Evolutionary conservation across 257 asterid genomes (phyloP).

Genomic region (Solanum pimpinellifolium): DNA sequence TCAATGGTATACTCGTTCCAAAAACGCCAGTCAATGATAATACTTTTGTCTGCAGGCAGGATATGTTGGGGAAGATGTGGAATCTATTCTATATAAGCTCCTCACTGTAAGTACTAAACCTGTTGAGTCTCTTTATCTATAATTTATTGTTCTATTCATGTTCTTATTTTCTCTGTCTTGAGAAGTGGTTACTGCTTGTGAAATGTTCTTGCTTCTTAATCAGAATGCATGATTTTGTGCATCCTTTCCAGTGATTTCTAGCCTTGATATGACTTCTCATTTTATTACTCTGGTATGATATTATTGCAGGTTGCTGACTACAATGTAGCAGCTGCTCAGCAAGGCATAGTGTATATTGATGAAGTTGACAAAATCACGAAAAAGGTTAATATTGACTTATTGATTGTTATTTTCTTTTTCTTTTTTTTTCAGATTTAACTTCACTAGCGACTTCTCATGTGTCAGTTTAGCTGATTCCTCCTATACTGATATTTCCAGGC

Average conservation of each 20-base stretch:
- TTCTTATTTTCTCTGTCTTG: neutral
- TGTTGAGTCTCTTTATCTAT: neutral
- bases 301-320: constrained; percentile 78
- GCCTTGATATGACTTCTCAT: neutral
- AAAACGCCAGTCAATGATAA: neutral
- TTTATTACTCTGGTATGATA: neutral
- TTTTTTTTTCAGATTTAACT: neutral
- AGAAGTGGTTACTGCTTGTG: neutral
- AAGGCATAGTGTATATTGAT: constrained; percentile 93
- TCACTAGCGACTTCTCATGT: neutral
- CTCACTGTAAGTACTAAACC: constrained; percentile 43
- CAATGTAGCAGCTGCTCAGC: constrained; percentile 96
- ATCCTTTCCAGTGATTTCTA: neutral
- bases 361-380: constrained; percentile 99
- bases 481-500: constrained; percentile 35
- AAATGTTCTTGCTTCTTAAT: neutral
- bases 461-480: neutral
- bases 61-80: constrained; percentile 99
- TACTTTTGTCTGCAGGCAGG: constrained; percentile 70
- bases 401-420: neutral
- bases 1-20: neutral
- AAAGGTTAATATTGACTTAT: constrained; percentile 33
- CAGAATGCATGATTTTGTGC: neutral
- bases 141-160: neutral
- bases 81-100: constrained; percentile 93